These are phyloP conservation scores for Athelia sp. DNA, from an alignment of 1,284 basidiomycete species.

Conservation along the genomic window DNA sequence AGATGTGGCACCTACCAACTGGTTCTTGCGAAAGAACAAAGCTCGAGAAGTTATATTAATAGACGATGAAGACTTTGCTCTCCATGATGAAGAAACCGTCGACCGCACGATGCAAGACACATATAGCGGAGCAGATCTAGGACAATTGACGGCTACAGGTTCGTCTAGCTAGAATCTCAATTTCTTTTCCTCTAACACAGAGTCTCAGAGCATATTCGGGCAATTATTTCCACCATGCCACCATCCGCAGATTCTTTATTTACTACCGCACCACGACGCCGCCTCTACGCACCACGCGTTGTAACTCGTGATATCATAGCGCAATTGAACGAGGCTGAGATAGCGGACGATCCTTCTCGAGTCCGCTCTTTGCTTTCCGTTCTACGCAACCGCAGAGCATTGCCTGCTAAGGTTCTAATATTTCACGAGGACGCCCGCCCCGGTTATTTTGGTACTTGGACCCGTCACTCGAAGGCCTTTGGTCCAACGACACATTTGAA, in stretches of 20 bases:
- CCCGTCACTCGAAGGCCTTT: constrained; percentile 63
- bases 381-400: constrained; percentile 50
- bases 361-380: constrained; percentile 52
- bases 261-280: constrained; percentile 7
- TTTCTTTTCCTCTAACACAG: constrained; percentile 1
- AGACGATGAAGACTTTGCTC: constrained; percentile 38
- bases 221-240: constrained; percentile 34
- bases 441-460: constrained; percentile 86
- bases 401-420: constrained; percentile 71
- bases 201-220: constrained; percentile 36
- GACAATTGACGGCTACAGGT: constrained; percentile 34
- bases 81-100: constrained; percentile 13
- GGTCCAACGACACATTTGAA: constrained; percentile 69
- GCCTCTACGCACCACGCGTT: constrained; percentile 1
- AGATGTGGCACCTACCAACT: constrained; percentile 66
- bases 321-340: constrained; percentile 70
- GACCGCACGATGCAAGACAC: constrained; percentile 20
- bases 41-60: constrained; percentile 49
- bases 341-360: constrained; percentile 59
- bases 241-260: constrained; percentile 16
- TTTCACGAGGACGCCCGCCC: constrained; percentile 76
- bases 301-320: constrained; percentile 53
- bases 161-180: constrained; percentile 2
- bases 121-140: constrained; percentile 11
- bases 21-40: constrained; percentile 38